A percentile compares a stretch with the other conserved stretches of the same genome.
Conservation (phyloP, 257 asterid genomes). For the Gentiana dahurica region DNA sequence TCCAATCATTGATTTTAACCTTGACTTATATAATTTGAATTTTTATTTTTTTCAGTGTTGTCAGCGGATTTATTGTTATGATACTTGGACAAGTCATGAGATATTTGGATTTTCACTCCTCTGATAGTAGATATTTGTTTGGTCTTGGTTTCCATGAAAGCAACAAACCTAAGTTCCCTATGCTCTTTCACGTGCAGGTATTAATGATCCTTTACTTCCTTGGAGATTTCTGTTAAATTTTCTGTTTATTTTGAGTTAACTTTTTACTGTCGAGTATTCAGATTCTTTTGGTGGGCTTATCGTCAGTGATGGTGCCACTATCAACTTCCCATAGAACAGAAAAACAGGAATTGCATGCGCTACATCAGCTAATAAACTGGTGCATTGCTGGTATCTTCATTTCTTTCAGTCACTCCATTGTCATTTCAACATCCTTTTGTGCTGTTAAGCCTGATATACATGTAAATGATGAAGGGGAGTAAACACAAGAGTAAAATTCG, state of each 20-base stretch:
- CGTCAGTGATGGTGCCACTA: slow-evolving; percentile 75
- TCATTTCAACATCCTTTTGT: background rate
- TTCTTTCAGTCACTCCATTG: slow-evolving; percentile 3
- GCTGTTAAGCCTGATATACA: no score
- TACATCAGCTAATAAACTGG: slow-evolving; percentile 92
- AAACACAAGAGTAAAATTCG: background rate
- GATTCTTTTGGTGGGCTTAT: slow-evolving; percentile 62
- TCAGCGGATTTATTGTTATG: slow-evolving; percentile 60
- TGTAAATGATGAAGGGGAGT: no score
- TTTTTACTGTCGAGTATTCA: slow-evolving; percentile 20
- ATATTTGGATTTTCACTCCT: slow-evolving; percentile 42
- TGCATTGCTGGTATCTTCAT: slow-evolving; percentile 57
- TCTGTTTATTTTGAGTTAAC: background rate
- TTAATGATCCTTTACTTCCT: background rate
- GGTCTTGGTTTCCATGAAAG: slow-evolving; percentile 35
- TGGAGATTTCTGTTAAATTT: background rate
- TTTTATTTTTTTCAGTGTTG: slow-evolving; percentile 27
- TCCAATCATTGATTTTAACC: background rate
- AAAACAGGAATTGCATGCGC: slow-evolving; percentile 61
- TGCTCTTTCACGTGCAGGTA: slow-evolving; percentile 80
- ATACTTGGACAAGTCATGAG: slow-evolving; percentile 56
- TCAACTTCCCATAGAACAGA: slow-evolving; percentile 90
- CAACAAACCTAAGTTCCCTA: slow-evolving; percentile 36
- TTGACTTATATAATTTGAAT: background rate
- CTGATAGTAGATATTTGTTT: slow-evolving; percentile 41